Evolutionary conservation across 1,139 yeast genomes (phyloP).

Genomic region (Hyphopichia buzzinii): DNA sequence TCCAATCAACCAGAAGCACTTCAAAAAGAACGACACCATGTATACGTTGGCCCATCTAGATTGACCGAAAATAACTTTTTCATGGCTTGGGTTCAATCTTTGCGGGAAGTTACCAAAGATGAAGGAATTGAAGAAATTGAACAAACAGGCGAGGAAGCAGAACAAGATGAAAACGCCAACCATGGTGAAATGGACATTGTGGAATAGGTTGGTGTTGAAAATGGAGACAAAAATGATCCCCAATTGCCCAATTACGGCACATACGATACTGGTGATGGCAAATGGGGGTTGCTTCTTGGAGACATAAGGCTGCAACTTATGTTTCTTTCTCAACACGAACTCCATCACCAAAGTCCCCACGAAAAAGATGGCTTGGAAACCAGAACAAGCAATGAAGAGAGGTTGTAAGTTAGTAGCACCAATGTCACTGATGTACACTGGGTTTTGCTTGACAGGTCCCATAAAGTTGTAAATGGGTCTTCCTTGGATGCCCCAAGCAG

Average conservation of each 20-base stretch:
- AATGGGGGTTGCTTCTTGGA: conserved; percentile 47
- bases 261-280: conserved; percentile 49
- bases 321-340: conserved; percentile 48
- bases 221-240: conserved; percentile 76
- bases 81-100: conserved; percentile 42
- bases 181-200: conserved; percentile 64
- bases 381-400: conserved; percentile 75
- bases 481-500: conserved; percentile 73
- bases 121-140: conserved; percentile 58
- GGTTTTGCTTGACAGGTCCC: conserved; percentile 39
- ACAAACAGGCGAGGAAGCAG: conserved; percentile 61
- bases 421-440: conserved; percentile 77
- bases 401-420: conserved; percentile 87
- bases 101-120: conserved; percentile 56
- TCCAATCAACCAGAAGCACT: conserved; percentile 62
- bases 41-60: conserved; percentile 40
- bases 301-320: conserved; percentile 55
- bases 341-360: conserved; percentile 66
- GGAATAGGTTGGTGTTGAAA: conserved; percentile 63
- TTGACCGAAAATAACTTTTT: conserved; percentile 39
- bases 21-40: conserved; percentile 51
- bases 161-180: conserved; percentile 73
- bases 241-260: conserved; percentile 66
- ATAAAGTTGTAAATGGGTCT: conserved; percentile 66
- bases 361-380: conserved; percentile 75